Percentiles rank a stretch among this genome's conserved stretches.
These are phyloP conservation scores for Sporodiniella umbellata DNA, from an alignment of 371 early-diverging fungal species.

Conservation along the genomic window DNA sequence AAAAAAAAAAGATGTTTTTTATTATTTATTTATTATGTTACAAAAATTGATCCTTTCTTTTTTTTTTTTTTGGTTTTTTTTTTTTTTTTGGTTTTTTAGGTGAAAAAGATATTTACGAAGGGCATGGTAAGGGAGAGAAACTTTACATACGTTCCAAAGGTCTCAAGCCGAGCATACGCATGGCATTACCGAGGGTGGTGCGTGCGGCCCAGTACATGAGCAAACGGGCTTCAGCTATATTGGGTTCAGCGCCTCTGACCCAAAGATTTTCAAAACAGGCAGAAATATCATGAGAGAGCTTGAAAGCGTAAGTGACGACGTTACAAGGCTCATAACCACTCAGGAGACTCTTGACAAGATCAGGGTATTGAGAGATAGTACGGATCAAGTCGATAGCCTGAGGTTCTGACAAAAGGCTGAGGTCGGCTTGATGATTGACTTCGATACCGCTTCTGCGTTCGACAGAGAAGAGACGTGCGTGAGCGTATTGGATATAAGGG, in stretches of 20 bases:
- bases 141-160: slow-evolving; percentile 87
- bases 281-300: slow-evolving; percentile 84
- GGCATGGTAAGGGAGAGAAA: neutral
- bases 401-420: slow-evolving; percentile 70
- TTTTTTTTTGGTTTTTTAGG: neutral
- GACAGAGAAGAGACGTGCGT: slow-evolving; percentile 94
- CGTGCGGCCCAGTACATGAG: slow-evolving; percentile 75
- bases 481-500: slow-evolving; percentile 98
- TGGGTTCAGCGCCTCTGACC: slow-evolving; percentile 78
- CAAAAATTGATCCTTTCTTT: neutral
- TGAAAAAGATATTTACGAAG: slow-evolving; percentile 1
- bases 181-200: slow-evolving; percentile 81
- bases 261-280: slow-evolving; percentile 79
- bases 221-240: slow-evolving; percentile 79
- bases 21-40: neutral
- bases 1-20: neutral
- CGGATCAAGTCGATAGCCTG: slow-evolving; percentile 74
- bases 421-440: slow-evolving; percentile 61
- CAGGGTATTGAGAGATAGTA: slow-evolving; percentile 89
- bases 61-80: neutral
- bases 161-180: slow-evolving; percentile 73
- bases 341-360: slow-evolving; percentile 67
- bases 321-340: slow-evolving; percentile 88
- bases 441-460: slow-evolving; percentile 74
- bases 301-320: slow-evolving; percentile 91